phyloP scores from a whole-genome alignment of 139 green algal species.

The Haematococcus sp. region DNA sequence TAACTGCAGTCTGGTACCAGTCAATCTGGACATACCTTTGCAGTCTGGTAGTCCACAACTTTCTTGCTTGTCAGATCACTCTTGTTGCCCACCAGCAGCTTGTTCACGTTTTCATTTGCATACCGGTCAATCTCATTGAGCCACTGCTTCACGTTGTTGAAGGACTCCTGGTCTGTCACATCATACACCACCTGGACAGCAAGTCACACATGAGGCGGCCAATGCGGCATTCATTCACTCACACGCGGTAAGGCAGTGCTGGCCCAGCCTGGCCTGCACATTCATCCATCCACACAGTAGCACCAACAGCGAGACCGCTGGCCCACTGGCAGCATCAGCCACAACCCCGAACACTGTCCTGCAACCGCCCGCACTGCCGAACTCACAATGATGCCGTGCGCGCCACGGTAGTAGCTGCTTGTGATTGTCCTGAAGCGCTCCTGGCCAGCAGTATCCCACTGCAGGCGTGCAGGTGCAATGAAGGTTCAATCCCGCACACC shows the following conservation, averaged over 20 bases:
- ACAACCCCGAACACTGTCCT: too few relatives aligned
- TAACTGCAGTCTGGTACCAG: too few relatives aligned
- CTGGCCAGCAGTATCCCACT: constrained; percentile 99
- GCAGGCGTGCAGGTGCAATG: constrained; percentile 11
- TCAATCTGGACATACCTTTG: constrained; percentile 66
- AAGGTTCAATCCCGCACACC: not conserved
- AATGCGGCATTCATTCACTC: not conserved
- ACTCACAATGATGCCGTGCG: constrained; percentile 96
- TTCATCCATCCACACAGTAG: too few relatives aligned
- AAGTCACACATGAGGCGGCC: too few relatives aligned
- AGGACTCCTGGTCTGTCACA: constrained; percentile 97
- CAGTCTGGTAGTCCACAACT: constrained; percentile 92
- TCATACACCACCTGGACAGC: constrained; percentile 92
- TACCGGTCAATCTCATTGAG: constrained; percentile 99
- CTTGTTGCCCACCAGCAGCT: constrained; percentile 99
- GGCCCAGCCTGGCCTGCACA: too few relatives aligned
- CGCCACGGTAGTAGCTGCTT: constrained; percentile 96
- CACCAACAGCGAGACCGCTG: constrained; percentile 2
- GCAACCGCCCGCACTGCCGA: too few relatives aligned
- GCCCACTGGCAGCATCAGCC: too few relatives aligned
- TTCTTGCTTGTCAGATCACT: constrained; percentile 94
- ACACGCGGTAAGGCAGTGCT: not conserved
- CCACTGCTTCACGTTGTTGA: constrained; percentile 99
- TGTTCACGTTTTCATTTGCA: constrained; percentile 99
- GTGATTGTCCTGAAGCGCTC: constrained; percentile 99